These are phyloP conservation scores for Candida quercuum DNA, from an alignment of 805 yeast species.

Conservation along the genomic window DNA sequence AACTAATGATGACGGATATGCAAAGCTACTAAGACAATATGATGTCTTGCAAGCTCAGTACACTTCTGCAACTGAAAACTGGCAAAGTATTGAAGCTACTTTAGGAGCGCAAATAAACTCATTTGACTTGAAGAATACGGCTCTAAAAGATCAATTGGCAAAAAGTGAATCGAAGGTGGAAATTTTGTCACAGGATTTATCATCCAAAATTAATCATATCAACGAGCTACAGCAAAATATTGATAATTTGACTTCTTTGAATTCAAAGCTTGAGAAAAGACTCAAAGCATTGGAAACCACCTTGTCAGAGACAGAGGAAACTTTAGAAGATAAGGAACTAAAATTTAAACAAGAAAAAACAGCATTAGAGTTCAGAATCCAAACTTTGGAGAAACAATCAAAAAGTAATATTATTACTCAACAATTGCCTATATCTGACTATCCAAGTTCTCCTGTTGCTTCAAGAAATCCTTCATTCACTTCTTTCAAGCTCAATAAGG, in stretches of 20 bases:
- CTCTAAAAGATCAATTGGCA: conserved; percentile 25
- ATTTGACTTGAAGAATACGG: conserved; percentile 40
- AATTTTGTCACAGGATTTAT: conserved; percentile 26
- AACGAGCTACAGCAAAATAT: conserved; percentile 15
- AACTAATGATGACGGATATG: conserved; percentile 33
- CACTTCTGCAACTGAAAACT: conserved; percentile 69
- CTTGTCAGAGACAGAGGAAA: conserved; percentile 20
- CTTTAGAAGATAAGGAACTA: conserved; percentile 17
- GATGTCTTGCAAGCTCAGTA: conserved; percentile 64
- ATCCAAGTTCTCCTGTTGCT: neutral
- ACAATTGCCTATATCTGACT: conserved; percentile 8
- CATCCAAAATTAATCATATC: conserved; percentile 20
- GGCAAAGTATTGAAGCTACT: conserved; percentile 75
- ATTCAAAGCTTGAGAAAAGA: conserved; percentile 13
- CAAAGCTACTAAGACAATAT: conserved; percentile 41
- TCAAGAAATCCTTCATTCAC: too few relatives aligned
- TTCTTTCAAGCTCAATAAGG: conserved; percentile 20
- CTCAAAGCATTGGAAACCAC: conserved; percentile 21
- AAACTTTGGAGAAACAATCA: conserved; percentile 12
- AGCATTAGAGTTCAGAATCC: conserved; percentile 15
- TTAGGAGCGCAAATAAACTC: conserved; percentile 42
- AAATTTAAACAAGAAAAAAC: conserved; percentile 13
- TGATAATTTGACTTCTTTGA: conserved; percentile 23
- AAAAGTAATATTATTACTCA: conserved; percentile 17
- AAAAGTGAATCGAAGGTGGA: conserved; percentile 20